Percentiles rank a stretch among this genome's conserved stretches.
These are phyloP conservation scores for Pythium dissotocum DNA, from an alignment of 352 stramenopile genomes.

Conservation along the genomic window DNA sequence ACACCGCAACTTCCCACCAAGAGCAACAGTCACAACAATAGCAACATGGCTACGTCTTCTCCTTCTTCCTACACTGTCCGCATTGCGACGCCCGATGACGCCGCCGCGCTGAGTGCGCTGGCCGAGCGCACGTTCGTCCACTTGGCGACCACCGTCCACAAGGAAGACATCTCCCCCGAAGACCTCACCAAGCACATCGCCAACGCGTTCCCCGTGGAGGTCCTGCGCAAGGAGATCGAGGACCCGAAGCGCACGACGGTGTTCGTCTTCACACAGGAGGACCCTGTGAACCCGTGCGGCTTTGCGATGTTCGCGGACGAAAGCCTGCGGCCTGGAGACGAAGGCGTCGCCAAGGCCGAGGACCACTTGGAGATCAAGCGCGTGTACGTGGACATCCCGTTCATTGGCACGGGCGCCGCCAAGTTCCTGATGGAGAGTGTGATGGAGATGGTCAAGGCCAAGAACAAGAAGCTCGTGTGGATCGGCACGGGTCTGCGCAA, in stretches of 20 bases:
- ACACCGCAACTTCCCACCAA: too few relatives aligned
- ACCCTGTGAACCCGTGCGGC: constrained; percentile 14
- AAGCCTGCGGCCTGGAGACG: constrained; percentile 32
- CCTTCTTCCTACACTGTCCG: constrained; percentile 11
- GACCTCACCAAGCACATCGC: constrained; percentile 24
- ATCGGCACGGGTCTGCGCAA: constrained; percentile 35
- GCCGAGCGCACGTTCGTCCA: constrained; percentile 35
- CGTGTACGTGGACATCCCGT: constrained; percentile 33
- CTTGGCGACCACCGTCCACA: constrained; percentile 12
- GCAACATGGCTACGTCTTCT: not conserved
- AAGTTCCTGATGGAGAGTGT: constrained; percentile 31
- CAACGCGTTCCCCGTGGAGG: constrained; percentile 21
- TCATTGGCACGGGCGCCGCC: constrained; percentile 33
- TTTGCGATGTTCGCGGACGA: constrained; percentile 32
- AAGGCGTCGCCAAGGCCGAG: constrained; percentile 13
- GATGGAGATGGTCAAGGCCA: constrained; percentile 25
- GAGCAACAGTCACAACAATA: not conserved
- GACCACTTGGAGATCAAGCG: constrained; percentile 37
- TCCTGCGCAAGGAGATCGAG: constrained; percentile 28
- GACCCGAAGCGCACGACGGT: constrained; percentile 27
- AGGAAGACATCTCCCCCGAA: constrained; percentile 23
- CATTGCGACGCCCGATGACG: constrained; percentile 24
- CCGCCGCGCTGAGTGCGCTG: constrained; percentile 23
- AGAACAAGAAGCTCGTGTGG: constrained; percentile 31
- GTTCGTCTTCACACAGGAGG: constrained; percentile 25